Base-by-base conservation (phyloP, 2,329 filamentous ascomycete species). In the Colletotrichum camelliae region DNA sequence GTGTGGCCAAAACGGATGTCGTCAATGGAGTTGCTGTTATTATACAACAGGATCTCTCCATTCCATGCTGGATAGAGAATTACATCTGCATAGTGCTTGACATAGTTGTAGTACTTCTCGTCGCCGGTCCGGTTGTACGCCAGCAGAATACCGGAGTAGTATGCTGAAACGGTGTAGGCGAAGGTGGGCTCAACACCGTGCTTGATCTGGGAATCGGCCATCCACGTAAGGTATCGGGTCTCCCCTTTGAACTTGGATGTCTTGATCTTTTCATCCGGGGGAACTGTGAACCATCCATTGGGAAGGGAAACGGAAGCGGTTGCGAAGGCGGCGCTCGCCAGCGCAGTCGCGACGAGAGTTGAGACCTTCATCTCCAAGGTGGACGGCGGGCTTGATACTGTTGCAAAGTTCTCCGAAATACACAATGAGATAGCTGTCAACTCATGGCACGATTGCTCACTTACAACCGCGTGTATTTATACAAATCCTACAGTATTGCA, bases 141-240 rank as follows among this genome's bases (percentile, higher is more conserved):
- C 12, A 62, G 31, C 15, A 77, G 76, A 35, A 81, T 79, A 7
- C 81, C 80, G 8, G 80, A 80, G 24, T 82, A 78, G 1, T 81
- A 81, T 0, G 81, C 79, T 2, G 81, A 83, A 55, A 80, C 75
- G 0, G 80, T 81, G 66, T 81, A 81, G 4, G 80, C 80, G 35
- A 79, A 75, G 2, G 79, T 81, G 0, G 80, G 80, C 39, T 80
- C 80, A 16, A 79, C 79, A 5, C 80, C 79, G 55, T 81, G 79
- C 67, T 78, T 79, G 31, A 81, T 81, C 39, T 81, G 78, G 18
- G 80, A 81, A 67, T 81, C 79, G 10, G 80, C 80, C 80, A 81
- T 80, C 79, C 80, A 81, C 12, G 79, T 80, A 15, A 81, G 73
- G 57, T 79, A 81, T 5, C 75, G 72, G 7, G 69, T 69, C 7